Conservation (phyloP, 345 rosid species). For the Salix caprea region DNA sequence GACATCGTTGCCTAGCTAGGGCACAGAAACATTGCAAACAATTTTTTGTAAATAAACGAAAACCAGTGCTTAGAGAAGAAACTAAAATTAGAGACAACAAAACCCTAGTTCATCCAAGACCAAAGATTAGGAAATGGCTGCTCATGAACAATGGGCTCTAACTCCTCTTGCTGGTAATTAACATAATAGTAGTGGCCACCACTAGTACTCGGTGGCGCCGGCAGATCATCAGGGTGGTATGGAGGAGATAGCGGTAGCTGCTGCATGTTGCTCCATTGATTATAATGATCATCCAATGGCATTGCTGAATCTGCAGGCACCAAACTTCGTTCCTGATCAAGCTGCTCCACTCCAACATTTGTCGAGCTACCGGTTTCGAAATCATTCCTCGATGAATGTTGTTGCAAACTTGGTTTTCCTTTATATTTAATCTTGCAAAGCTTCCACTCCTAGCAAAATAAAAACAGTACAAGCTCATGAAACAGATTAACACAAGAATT, state of each 20-base stretch:
- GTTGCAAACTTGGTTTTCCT: conserved; percentile 14
- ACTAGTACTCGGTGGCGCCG: no score
- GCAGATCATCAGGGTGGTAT: not conserved
- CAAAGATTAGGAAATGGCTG: conserved; percentile 11
- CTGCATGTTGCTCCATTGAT: not conserved
- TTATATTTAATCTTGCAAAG: conserved; percentile 19
- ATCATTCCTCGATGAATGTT: not conserved
- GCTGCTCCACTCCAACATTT: not conserved
- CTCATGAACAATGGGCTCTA: not conserved
- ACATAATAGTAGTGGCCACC: not conserved
- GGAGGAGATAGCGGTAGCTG: not conserved
- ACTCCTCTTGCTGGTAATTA: not conserved
- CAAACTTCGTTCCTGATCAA: not conserved
- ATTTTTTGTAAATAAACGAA: not conserved
- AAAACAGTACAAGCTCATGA: not conserved
- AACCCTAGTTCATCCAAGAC: conserved; percentile 12
- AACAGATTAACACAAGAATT: not conserved
- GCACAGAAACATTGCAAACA: no score
- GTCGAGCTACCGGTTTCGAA: not conserved
- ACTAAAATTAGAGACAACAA: not conserved
- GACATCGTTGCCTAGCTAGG: not conserved
- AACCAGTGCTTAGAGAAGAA: not conserved
- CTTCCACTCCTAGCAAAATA: conserved; percentile 9
- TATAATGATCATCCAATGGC: not conserved
- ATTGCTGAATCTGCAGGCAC: not conserved